Percentiles rank a stretch among this genome's conserved stretches.
Evolutionary conservation across 352 stramenopile species (phyloP).

Genomic region (Blastocystis sp.): DNA sequence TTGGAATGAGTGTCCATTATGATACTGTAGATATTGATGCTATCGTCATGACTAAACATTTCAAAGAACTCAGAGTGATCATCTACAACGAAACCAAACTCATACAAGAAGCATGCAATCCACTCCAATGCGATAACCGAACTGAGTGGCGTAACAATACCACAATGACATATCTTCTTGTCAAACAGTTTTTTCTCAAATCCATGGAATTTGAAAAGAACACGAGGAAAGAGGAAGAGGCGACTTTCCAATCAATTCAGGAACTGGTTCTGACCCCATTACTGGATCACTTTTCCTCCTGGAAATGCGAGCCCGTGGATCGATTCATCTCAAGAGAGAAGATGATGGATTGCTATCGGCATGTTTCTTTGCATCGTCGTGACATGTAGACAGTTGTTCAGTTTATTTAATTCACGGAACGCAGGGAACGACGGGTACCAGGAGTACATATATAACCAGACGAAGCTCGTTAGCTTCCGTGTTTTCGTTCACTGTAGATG

Average conservation of each 20-base stretch:
- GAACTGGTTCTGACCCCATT: background rate
- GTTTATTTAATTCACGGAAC: background rate
- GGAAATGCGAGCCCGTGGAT: conserved; percentile 11
- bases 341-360: background rate
- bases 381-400: background rate
- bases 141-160: no score
- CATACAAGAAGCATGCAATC: no score
- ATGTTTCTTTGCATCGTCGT: background rate
- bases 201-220: conserved; percentile 10
- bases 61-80: no score
- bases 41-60: no score
- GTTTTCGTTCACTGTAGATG: background rate
- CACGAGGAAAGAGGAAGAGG: background rate
- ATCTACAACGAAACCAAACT: no score
- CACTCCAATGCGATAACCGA: no score
- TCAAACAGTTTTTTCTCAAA: background rate
- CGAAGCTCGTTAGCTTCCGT: background rate
- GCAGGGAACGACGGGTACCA: background rate
- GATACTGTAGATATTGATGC: no score
- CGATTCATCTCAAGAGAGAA: background rate
- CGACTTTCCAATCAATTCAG: background rate
- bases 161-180: no score
- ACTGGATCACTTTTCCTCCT: background rate
- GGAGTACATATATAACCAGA: conserved; percentile 3
- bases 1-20: no score